Conservation (phyloP, 495 filamentous ascomycete species). For the Neurospora sp. region DNA sequence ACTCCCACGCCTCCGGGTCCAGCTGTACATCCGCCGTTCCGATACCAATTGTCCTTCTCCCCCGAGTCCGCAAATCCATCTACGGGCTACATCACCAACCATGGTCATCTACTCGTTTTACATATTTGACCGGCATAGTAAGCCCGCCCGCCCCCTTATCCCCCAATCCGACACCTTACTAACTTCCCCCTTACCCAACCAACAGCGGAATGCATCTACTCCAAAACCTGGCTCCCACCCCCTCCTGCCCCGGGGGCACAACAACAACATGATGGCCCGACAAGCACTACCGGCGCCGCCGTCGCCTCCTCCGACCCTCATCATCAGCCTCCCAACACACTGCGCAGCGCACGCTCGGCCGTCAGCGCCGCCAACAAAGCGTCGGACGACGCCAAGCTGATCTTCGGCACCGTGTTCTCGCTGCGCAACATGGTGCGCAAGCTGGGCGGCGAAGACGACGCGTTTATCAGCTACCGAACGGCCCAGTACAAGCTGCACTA, state of each 20-base stretch:
- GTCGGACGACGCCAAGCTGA: constrained; percentile 87
- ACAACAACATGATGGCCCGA: neutral
- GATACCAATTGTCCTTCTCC: neutral
- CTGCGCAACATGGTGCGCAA: constrained; percentile 95
- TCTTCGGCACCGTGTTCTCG: constrained; percentile 95
- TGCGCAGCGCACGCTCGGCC: constrained; percentile 20
- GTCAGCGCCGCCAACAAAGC: constrained; percentile 38
- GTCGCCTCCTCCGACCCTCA: constrained; percentile 22
- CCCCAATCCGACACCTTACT: neutral
- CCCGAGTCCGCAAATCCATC: neutral
- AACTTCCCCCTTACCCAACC: constrained; percentile 5
- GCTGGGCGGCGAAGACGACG: constrained; percentile 83
- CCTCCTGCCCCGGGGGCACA: constrained; percentile 9
- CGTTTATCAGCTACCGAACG: constrained; percentile 83
- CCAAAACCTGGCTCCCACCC: constrained; percentile 44
- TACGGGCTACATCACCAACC: neutral
- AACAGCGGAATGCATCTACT: constrained; percentile 92
- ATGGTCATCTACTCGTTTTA: constrained; percentile 98
- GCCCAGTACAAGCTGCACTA: constrained; percentile 96
- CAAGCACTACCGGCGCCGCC: neutral
- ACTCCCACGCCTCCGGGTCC: neutral
- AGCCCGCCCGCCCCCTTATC: constrained; percentile 10
- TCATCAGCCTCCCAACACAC: constrained; percentile 9
- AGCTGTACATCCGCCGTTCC: neutral
- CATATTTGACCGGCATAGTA: constrained; percentile 98